phyloP scores from a whole-genome alignment of 2,329 filamentous ascomycete genomes.

The Sarocladium strictum region DNA sequence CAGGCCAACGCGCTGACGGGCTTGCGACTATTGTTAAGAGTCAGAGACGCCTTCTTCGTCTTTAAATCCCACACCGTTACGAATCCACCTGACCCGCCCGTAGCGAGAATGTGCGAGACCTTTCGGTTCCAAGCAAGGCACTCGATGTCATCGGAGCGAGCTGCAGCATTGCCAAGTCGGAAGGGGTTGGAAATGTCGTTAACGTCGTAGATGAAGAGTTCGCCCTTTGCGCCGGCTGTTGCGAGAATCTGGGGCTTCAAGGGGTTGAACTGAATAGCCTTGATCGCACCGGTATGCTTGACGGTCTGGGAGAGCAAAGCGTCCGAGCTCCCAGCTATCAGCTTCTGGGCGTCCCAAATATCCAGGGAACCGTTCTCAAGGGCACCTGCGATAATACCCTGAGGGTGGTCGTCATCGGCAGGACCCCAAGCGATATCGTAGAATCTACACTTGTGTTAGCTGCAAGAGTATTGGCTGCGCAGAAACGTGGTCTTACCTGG shows the following conservation, averaged over 20 bases:
- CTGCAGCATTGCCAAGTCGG: slow-evolving; percentile 79
- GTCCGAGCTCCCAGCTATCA: slow-evolving; percentile 54
- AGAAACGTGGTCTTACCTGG: slow-evolving; percentile 54
- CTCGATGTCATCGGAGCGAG: slow-evolving; percentile 90
- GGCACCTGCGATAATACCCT: slow-evolving; percentile 89
- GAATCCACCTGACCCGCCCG: slow-evolving; percentile 86
- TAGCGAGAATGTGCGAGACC: slow-evolving; percentile 92
- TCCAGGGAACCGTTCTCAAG: slow-evolving; percentile 91
- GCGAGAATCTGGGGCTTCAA: slow-evolving; percentile 85
- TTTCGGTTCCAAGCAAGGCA: slow-evolving; percentile 98
- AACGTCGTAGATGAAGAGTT: slow-evolving; percentile 92
- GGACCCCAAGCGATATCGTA: slow-evolving; percentile 95
- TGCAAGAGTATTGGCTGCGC: slow-evolving; percentile 1
- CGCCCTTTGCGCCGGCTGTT: slow-evolving; percentile 88
- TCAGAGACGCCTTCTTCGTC: slow-evolving; percentile 94
- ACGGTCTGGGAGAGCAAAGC: slow-evolving; percentile 79
- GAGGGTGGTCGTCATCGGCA: slow-evolving; percentile 68
- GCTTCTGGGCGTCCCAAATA: slow-evolving; percentile 81
- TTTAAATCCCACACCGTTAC: slow-evolving; percentile 99
- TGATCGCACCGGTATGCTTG: slow-evolving; percentile 89
- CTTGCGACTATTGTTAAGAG: slow-evolving; percentile 91
- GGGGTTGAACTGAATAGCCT: slow-evolving; percentile 94
- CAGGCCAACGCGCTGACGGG: slow-evolving; percentile 92
- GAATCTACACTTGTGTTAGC: slow-evolving; percentile 54
- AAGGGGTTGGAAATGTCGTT: slow-evolving; percentile 86